Base-by-base conservation (phyloP, 2,329 filamentous ascomycete genomes). In the Colletotrichum sidae region DNA sequence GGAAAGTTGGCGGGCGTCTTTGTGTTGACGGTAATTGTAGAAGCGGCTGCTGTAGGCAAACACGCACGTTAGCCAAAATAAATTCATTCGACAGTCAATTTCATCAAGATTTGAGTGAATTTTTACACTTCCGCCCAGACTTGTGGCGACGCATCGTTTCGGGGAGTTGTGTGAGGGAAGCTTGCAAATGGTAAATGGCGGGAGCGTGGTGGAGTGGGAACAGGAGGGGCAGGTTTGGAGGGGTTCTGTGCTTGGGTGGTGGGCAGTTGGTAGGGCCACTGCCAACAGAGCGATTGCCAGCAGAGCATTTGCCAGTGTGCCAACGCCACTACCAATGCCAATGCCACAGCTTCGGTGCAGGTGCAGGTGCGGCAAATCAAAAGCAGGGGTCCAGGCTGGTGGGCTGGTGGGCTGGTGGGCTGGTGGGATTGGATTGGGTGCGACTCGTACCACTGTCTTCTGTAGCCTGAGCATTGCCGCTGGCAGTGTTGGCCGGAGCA, bases 1-100 rank as follows among this genome's bases (percentile, higher is more conserved):
- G 92, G 92, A 70, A 92, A 92, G 69, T 76, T 78, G 71, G 77
- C 72, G 47, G 78, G 76, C 6, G 72, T 64, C 65, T 77, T 78
- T 57, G 83, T 83, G 69, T 84, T 85, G 69, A 85, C 83, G 53
- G 83, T 84, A 55, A 85, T 84, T 42, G 83, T 82, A 34, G 83
- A 82, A 60, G 79, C 83, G 83, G 70, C 55, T 59, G 47, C 17
- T 58, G 39, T 34, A n/a, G 3, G 25, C 17, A 42, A 49, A 13
- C 1, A 38, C 46, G 69, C 66, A 60, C 4, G 74, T 77, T 70
- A 77, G 74, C 70, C 71, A 71, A 69, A 69, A 70, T 68, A 41
- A 41, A 10, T 41, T 1, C 9, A 13, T 3, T 4, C 9, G 38
- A 13, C 70, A 65, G 50, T 54, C 17, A 33, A 10, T 13, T 34